Evolutionary conservation across 2,329 filamentous ascomycete species (phyloP), one percentile per base, ranked within the genome.

Genomic region (Cladosporium sp.): DNA sequence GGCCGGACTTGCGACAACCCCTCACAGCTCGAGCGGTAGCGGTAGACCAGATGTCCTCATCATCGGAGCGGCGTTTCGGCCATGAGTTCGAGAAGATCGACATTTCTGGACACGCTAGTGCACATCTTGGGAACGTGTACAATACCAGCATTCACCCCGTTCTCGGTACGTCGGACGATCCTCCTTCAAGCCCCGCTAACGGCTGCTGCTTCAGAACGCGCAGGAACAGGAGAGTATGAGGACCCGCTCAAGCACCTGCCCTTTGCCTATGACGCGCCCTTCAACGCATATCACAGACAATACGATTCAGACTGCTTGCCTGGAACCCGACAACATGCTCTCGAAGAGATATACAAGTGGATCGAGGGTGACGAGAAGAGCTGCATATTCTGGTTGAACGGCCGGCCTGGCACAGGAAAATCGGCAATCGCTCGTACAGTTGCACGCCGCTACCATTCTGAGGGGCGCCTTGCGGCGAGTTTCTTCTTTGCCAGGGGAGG

Each of bases 351-450:
- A 4, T 7, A 18, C 13, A 12, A n/a, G 33, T 36, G 13, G 13
- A 12, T 36, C 5, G 16, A 36, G 5, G 9, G 22, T 27, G 22
- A 27, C 22, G 9, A 9, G 5, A 27, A 27, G 22, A 29, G 20
- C 25, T 25, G 38, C 20, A 41, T 19, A 12, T 22, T 27, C 38
- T 41, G 38, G 38, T 9, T 41, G 38, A 25, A 13, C 9, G 38
- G 38, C 20, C 7, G 9, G 19, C 19, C 38, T n/a, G 38, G 38
- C 15, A 41, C 19, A 4, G 38, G 38, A 7, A 41, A 41, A 19
- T 41, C 38, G 25, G 35, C 25, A 16, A 41, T 41, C 38, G 38
- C 38, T 25, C 38, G 38, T 3, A 41, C 38, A 22, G 19, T 41
- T 8, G 38, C 38, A 8, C 19, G 25, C 3, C 20, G 15, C 12